These are phyloP conservation scores for Rutstroemia sp. DNA, from an alignment of 2,329 filamentous ascomycete species.

Conservation along the genomic window DNA sequence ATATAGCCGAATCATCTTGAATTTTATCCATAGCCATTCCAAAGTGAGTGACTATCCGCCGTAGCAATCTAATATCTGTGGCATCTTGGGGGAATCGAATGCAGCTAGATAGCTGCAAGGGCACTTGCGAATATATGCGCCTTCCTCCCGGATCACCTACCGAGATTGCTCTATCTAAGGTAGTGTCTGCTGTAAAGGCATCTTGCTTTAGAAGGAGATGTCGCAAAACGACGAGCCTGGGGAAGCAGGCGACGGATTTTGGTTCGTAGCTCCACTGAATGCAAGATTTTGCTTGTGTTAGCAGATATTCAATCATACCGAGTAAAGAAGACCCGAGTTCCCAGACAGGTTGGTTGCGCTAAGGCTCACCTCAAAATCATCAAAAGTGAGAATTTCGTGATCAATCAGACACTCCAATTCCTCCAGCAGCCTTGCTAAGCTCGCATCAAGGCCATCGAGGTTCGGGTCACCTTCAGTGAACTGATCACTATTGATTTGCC, in stretches of 20 bases:
- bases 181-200: neutral
- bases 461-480: neutral
- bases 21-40: neutral
- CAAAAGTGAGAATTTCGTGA: neutral
- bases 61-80: neutral
- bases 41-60: neutral
- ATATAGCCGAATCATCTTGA: neutral
- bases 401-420: neutral
- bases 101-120: neutral
- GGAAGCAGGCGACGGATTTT: neutral
- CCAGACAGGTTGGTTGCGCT: neutral
- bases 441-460: neutral
- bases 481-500: neutral
- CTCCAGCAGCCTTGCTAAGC: neutral
- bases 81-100: neutral
- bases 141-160: neutral
- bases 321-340: neutral
- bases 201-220: neutral
- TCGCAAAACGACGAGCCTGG: neutral
- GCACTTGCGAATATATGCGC: neutral
- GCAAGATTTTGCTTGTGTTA: neutral
- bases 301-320: neutral
- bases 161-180: neutral
- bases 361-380: neutral
- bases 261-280: neutral